Evolutionary conservation across 768 basidiomycete genomes (phyloP).

Genomic region (Bullera alba): DNA sequence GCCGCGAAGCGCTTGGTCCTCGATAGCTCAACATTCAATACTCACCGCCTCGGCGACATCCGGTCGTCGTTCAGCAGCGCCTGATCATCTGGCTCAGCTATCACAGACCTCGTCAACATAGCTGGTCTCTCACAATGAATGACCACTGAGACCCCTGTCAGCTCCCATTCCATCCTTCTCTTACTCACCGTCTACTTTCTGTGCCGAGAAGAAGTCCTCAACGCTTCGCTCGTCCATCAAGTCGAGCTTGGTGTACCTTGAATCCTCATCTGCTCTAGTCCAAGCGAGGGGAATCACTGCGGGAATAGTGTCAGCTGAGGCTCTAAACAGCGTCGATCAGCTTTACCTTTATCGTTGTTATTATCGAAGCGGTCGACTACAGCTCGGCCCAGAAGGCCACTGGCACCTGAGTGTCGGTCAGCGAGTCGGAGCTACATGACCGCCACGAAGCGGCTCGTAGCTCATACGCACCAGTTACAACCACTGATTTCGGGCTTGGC

Average conservation of each 20-base stretch:
- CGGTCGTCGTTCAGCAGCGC: slow-evolving; percentile 82
- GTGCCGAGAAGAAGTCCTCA: slow-evolving; percentile 53
- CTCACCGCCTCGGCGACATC: slow-evolving; percentile 84
- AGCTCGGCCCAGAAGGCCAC: slow-evolving; percentile 80
- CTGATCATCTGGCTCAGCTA: slow-evolving; percentile 8
- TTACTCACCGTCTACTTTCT: slow-evolving; percentile 63
- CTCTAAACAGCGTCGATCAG: neutral
- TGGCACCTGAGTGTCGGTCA: slow-evolving; percentile 59
- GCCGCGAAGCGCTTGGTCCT: no score
- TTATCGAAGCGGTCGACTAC: slow-evolving; percentile 61
- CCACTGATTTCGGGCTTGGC: neutral
- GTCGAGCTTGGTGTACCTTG: slow-evolving; percentile 54
- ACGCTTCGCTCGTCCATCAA: slow-evolving; percentile 58
- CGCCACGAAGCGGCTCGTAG: neutral
- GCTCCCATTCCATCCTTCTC: neutral
- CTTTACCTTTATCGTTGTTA: slow-evolving; percentile 39
- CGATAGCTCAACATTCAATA: slow-evolving; percentile 2
- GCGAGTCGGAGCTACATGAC: neutral
- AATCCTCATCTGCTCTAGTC: slow-evolving; percentile 56
- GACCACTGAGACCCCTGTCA: slow-evolving; percentile 51
- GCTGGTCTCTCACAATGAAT: slow-evolving; percentile 60
- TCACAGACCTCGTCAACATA: neutral
- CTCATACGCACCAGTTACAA: neutral
- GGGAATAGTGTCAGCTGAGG: neutral
- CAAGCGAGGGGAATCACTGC: slow-evolving; percentile 66